Percentiles rank a stretch among this genome's conserved stretches.
Conservation (phyloP, 2,329 filamentous ascomycete genomes). For the Amauroascus verrucosus region DNA sequence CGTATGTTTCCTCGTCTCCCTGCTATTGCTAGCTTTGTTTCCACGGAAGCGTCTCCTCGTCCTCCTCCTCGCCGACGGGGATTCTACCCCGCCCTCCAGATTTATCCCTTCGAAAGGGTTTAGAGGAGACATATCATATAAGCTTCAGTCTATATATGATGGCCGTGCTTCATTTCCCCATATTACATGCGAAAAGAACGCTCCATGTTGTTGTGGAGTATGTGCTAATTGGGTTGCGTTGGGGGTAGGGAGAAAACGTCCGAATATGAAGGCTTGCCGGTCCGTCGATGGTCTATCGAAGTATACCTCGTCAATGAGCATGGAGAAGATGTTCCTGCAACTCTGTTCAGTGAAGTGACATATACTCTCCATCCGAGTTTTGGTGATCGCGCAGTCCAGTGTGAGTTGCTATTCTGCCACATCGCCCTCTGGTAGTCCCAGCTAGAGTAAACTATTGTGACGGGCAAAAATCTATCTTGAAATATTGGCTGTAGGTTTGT, state of each 20-base stretch:
- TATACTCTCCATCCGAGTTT: constrained; percentile 95
- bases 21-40: constrained; percentile 17
- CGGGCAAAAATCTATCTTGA: neutral
- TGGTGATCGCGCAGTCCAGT: constrained; percentile 66
- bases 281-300: constrained; percentile 84
- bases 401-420: constrained; percentile 44
- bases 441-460: neutral
- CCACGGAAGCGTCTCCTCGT: constrained; percentile 4
- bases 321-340: constrained; percentile 72
- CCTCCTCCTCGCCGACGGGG: neutral
- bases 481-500: neutral
- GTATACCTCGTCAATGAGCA: constrained; percentile 75
- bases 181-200: neutral
- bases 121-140: neutral
- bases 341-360: constrained; percentile 79
- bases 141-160: neutral
- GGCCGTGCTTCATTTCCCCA: neutral
- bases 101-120: neutral
- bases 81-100: neutral
- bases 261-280: constrained; percentile 76
- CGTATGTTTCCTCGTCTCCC: constrained; percentile 49
- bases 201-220: neutral
- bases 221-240: constrained; percentile 8
- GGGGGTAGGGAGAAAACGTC: constrained; percentile 58
- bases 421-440: neutral